Base-by-base conservation (phyloP, 371 early-diverging fungal genomes). In the Apophysomyces variabilis region DNA sequence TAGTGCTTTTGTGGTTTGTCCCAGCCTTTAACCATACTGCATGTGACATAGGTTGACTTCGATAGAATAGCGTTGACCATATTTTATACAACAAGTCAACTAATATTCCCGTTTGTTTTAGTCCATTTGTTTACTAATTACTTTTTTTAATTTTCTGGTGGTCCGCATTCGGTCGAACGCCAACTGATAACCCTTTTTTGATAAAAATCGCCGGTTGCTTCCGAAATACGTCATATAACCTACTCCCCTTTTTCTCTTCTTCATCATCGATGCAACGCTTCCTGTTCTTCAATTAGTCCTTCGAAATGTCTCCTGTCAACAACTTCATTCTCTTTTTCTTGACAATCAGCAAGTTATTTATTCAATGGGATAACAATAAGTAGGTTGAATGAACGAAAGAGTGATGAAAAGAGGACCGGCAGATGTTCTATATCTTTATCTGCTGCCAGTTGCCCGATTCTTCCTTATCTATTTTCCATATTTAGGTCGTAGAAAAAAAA, bases 141-240 rank as follows among this genome's bases (percentile, higher is more conserved):
- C 18, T 21, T 50, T 50, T 21, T 21, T 50, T 18, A 18, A 18
- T 50, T 50, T 50, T n/a, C 6, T 21, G 5, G 5, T 50, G n/a
- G n/a, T 50, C 50, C 21, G 50, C 21, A 50, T 50, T 50, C 50
- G 21, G 50, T 50, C 50, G 21, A 50, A 50, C 50, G 50, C 50
- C 50, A n/a, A 50, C 50, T 50, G 50, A 50, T 50, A 50, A 50
- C 50, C 50, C 50, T 50, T 50, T 50, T 50, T 50, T 50, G 50
- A 50, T 18, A 50, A 50, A 9, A 18, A 50, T 18, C 50, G 21
- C 50, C 50, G 50, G 50, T 50, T 50, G 50, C 50, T 50, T 50
- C 50, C 50, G 50, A 50, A 50, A 26, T 50, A 50, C 50, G 50
- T 50, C 50, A 50, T 50, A 50, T 50, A 50, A 18, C 50, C 41